Evolutionary conservation across 202 grass and related monocot species (phyloP).

Genomic region (Miscanthus sacchariflorus): DNA sequence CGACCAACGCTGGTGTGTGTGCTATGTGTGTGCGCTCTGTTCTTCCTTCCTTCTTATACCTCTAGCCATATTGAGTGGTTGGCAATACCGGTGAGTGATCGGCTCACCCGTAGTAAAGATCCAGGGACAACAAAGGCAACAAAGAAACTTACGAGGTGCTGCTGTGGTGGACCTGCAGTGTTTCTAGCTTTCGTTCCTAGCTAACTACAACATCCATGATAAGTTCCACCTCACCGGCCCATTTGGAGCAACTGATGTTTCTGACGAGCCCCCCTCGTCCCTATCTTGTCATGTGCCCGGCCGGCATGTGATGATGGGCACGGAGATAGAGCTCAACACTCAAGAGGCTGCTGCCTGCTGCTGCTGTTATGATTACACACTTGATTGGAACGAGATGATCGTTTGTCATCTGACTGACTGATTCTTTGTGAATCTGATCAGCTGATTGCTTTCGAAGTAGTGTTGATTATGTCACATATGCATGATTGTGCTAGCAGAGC

Average conservation of each 20-base stretch:
- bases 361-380: background rate
- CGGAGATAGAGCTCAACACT: background rate
- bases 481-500: background rate
- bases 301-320: conserved; percentile 50
- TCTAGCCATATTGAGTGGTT: too few relatives aligned
- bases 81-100: too few relatives aligned
- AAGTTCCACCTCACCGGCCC: conserved; percentile 46
- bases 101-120: too few relatives aligned
- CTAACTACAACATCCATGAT: conserved; percentile 35
- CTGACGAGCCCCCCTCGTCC: background rate
- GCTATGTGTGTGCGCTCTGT: too few relatives aligned
- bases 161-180: conserved; percentile 36
- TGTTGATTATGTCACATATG: background rate
- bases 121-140: background rate
- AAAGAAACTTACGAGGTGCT: conserved; percentile 19
- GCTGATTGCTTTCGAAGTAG: background rate
- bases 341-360: background rate
- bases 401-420: background rate
- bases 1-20: too few relatives aligned
- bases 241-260: conserved; percentile 48
- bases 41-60: too few relatives aligned
- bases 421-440: background rate
- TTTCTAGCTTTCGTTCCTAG: conserved; percentile 39
- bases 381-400: conserved; percentile 6
- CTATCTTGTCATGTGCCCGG: conserved; percentile 49